phyloP scores from a whole-genome alignment of 225 moss, liverwort and hornwort genomes.

The Anthoceros angustus region DNA sequence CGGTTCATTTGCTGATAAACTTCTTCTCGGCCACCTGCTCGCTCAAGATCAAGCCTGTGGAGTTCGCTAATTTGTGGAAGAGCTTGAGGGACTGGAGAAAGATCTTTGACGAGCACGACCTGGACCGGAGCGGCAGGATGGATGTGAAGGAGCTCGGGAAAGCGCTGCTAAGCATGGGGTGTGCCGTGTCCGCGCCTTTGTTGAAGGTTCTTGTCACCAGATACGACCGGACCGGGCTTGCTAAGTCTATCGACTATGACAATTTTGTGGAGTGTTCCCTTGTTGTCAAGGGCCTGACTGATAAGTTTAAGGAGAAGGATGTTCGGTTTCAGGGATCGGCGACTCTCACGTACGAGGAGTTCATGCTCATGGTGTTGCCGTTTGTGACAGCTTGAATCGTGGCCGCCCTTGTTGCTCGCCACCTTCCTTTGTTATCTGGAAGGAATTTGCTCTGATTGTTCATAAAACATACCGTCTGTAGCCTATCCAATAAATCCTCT shows the following conservation, averaged over 20 bases:
- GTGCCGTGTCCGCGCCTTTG: constrained; percentile 47
- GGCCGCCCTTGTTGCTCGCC: not conserved
- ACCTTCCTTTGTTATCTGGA: not conserved
- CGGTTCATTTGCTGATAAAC: constrained; percentile 75
- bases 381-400: constrained; percentile 60
- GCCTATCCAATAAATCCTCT: no score
- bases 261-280: constrained; percentile 97
- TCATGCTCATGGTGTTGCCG: constrained; percentile 82
- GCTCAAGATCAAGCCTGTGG: constrained; percentile 38
- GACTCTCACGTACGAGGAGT: constrained; percentile 58
- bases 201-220: constrained; percentile 71
- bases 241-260: constrained; percentile 75
- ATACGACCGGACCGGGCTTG: constrained; percentile 62
- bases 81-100: constrained; percentile 56
- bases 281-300: constrained; percentile 82
- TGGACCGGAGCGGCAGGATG: constrained; percentile 73
- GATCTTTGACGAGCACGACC: constrained; percentile 68
- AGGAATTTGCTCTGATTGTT: no score
- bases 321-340: constrained; percentile 46
- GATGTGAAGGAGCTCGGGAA: constrained; percentile 55
- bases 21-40: constrained; percentile 38
- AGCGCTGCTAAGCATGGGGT: constrained; percentile 70
- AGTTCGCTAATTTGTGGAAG: constrained; percentile 64
- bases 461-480: no score
- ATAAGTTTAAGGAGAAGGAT: constrained; percentile 81